Percentiles rank a stretch among this genome's conserved stretches.
Conservation (phyloP, 2,329 filamentous ascomycete genomes). For the Fusarium piperis region DNA sequence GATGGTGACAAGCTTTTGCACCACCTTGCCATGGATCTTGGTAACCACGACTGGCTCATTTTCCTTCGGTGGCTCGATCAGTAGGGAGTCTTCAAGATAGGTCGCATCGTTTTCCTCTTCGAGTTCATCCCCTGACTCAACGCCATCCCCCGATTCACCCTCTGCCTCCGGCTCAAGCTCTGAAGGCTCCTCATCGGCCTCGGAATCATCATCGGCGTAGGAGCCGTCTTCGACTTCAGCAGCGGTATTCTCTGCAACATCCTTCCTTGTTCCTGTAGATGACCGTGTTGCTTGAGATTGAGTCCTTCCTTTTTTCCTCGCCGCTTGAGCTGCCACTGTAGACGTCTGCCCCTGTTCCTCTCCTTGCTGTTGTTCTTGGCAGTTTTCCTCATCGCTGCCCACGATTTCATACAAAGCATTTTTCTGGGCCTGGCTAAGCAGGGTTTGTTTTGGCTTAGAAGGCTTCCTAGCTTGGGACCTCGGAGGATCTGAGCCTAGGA, state of each 20-base stretch:
- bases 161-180: constrained; percentile 4
- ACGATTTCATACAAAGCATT: background rate
- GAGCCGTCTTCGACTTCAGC: background rate
- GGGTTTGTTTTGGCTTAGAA: background rate
- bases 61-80: constrained; percentile 22
- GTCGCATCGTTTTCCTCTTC: background rate
- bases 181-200: background rate
- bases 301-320: background rate
- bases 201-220: background rate
- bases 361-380: background rate
- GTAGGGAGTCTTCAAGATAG: constrained; percentile 28
- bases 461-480: background rate
- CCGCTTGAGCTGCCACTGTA: background rate
- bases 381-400: background rate
- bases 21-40: constrained; percentile 7
- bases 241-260: background rate
- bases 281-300: background rate
- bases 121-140: background rate
- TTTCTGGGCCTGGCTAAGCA: background rate
- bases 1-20: constrained; percentile 7
- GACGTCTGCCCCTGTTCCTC: background rate
- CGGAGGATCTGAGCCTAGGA: constrained; percentile 14
- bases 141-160: background rate
- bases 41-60: background rate
- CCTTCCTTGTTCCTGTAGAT: background rate